Base-by-base conservation (phyloP, 2,329 filamentous ascomycete genomes). In the Sclerotinia borealis region DNA sequence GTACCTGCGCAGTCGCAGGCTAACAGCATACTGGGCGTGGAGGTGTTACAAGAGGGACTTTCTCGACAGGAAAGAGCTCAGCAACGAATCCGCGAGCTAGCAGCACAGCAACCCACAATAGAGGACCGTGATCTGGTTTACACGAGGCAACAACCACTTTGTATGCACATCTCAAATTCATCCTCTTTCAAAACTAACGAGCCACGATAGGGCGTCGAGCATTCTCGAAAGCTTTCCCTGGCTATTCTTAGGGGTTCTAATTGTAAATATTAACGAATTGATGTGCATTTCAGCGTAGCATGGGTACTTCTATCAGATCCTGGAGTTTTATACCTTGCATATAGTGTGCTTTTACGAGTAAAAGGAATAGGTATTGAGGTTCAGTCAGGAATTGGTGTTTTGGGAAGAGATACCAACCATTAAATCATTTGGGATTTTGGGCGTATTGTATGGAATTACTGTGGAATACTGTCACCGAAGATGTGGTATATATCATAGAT, bases 171-270 rank as follows among this genome's bases (percentile, higher is more conserved):
- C 27, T 34, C 3, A n/a, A n/a, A 3, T 9, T 19, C 34, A 11
- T n/a, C 11, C 41, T 5, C 2, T 43, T 37, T 39, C 17, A n/a
- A 29, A 22, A 55, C 61, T 68, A 61, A 67, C 43, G 25, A 27
- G 17, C 9, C 39, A 27, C 6, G 13, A 25, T 36, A 73, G 71
- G 70, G 70, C 65, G 67, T 34, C 64, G 39, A 51, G 66, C 63
- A 31, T 36, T 73, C 6, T 61, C 63, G n/a, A 68, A 58, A 31
- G 58, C 64, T 43, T 74, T 73, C 56, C 71, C 71, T n/a, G 71
- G 71, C 15, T 72, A 70, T 64, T 67, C 52, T 63, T 66, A 59
- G 60, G 59, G 25, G n/a, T 7, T 25, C 17, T 29, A 39, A 17
- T 37, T 48, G 15, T 45, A 39, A 41, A 36, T 55, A 25, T 55